Conservation (phyloP, 805 yeast species). For the Metschnikowia arizonensis region DNA sequence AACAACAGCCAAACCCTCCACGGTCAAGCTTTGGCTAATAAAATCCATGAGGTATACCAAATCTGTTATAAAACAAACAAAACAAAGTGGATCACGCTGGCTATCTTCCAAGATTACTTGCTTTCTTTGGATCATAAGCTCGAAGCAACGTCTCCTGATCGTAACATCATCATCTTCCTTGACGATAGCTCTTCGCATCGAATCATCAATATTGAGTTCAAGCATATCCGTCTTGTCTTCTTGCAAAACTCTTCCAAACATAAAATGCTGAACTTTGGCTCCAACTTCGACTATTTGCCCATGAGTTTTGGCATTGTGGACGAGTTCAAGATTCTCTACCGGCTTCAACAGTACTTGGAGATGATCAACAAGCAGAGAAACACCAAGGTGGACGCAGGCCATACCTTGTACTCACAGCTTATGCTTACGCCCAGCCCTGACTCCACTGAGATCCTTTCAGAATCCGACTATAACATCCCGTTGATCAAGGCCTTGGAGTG, state of each 20-base stretch:
- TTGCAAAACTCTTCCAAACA: conserved; percentile 38
- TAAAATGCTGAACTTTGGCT: conserved; percentile 34
- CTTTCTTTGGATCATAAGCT: conserved; percentile 57
- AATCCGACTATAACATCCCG: conserved; percentile 43
- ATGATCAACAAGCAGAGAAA: conserved; percentile 31
- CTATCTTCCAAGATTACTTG: conserved; percentile 59
- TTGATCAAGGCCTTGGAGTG: conserved; percentile 56
- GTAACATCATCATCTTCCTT: conserved; percentile 52
- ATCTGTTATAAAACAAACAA: conserved; percentile 56
- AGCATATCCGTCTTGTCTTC: conserved; percentile 32
- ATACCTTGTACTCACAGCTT: conserved; percentile 3
- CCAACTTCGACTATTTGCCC: conserved; percentile 53
- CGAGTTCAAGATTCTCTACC: conserved; percentile 55
- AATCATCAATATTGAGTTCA: conserved; percentile 40
- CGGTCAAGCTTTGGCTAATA: conserved; percentile 24
- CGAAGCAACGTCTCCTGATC: conserved; percentile 34
- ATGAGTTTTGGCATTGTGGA: conserved; percentile 62
- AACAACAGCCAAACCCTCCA: conserved; percentile 12
- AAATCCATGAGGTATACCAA: conserved; percentile 48
- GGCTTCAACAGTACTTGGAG: conserved; percentile 53
- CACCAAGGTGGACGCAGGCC: conserved; percentile 5
- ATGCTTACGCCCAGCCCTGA: conserved; percentile 4
- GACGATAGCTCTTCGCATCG: conserved; percentile 65
- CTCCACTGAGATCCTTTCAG: conserved; percentile 31
- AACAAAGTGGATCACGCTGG: conserved; percentile 61